A percentile compares a stretch with the other conserved stretches of the same genome.
Evolutionary conservation across 1,284 basidiomycete species (phyloP).

Genomic region (Leccinum fallax): DNA sequence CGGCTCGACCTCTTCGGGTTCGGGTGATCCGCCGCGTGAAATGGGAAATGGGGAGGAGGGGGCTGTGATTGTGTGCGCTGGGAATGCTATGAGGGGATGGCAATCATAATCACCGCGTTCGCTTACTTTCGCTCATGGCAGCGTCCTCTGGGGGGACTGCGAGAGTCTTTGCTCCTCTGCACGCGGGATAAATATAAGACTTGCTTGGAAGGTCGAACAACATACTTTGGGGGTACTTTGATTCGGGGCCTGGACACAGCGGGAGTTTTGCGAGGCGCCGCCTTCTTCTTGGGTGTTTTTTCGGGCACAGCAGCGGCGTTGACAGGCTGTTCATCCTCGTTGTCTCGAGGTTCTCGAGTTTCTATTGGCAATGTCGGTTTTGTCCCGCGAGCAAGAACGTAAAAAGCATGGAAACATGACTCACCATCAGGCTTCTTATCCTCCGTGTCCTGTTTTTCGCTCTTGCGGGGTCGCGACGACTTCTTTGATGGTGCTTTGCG

Average conservation of each 20-base stretch:
- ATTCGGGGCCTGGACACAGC: constrained; percentile 38
- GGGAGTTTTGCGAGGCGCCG: constrained; percentile 40
- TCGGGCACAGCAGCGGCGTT: constrained; percentile 22
- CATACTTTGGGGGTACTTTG: constrained; percentile 45
- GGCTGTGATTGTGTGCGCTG: constrained; percentile 45
- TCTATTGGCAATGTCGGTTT: constrained; percentile 31
- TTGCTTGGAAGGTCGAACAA: constrained; percentile 2
- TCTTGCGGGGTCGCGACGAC: constrained; percentile 52
- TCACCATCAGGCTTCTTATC: constrained; percentile 37
- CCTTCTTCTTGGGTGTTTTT: constrained; percentile 43
- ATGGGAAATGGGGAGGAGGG: constrained; percentile 47
- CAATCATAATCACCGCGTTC: background rate
- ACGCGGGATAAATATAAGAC: background rate
- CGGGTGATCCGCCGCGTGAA: constrained; percentile 29
- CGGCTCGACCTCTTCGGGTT: constrained; percentile 31
- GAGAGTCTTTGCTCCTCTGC: constrained; percentile 26
- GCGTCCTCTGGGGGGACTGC: constrained; percentile 32
- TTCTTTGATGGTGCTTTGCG: constrained; percentile 49
- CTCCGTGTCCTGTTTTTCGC: constrained; percentile 39
- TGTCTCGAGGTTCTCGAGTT: constrained; percentile 30
- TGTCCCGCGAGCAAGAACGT: constrained; percentile 18
- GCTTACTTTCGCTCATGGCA: constrained; percentile 48
- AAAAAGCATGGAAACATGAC: constrained; percentile 16
- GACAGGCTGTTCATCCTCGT: constrained; percentile 28
- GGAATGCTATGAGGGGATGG: constrained; percentile 3